Percentiles rank a stretch among this genome's conserved stretches.
Evolutionary conservation across 495 filamentous ascomycete species (phyloP).

Genomic region (Penicillium roqueforti): DNA sequence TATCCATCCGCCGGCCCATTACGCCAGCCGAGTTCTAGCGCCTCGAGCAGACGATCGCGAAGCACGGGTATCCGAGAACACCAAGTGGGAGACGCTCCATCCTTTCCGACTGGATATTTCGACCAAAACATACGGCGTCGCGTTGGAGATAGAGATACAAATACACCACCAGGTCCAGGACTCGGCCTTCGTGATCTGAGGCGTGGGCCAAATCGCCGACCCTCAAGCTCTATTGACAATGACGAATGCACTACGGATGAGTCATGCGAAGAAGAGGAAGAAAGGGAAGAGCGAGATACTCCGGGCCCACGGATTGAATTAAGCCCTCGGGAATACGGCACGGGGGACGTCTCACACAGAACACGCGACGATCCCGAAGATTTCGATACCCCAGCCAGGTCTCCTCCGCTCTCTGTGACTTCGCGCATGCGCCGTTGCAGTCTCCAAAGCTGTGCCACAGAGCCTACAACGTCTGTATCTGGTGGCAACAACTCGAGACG

Average conservation of each 20-base stretch:
- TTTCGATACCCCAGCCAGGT: conserved; percentile 29
- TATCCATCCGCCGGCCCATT: conserved; percentile 10
- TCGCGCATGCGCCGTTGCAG: conserved; percentile 45
- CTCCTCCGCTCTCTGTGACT: conserved; percentile 40
- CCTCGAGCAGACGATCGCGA: conserved; percentile 4
- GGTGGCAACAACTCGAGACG: conserved; percentile 35
- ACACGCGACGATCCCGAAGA: conserved; percentile 18
- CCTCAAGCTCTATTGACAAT: neutral
- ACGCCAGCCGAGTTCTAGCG: neutral
- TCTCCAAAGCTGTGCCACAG: conserved; percentile 30
- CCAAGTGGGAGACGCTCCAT: conserved; percentile 10
- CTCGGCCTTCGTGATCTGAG: conserved; percentile 13
- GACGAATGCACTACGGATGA: conserved; percentile 18
- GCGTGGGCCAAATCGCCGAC: neutral
- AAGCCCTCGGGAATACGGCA: conserved; percentile 5
- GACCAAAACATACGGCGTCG: conserved; percentile 31
- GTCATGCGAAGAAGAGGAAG: conserved; percentile 20
- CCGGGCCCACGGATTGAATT: conserved; percentile 5
- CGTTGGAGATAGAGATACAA: conserved; percentile 8
- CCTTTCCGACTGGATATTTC: conserved; percentile 40
- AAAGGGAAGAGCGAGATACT: conserved; percentile 21
- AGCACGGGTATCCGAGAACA: conserved; percentile 4
- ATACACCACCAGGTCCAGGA: conserved; percentile 9
- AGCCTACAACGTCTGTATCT: conserved; percentile 24
- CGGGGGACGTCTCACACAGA: conserved; percentile 8